Evolutionary conservation across 2,329 filamentous ascomycete species (phyloP).

Genomic region (Phialophora expanda): DNA sequence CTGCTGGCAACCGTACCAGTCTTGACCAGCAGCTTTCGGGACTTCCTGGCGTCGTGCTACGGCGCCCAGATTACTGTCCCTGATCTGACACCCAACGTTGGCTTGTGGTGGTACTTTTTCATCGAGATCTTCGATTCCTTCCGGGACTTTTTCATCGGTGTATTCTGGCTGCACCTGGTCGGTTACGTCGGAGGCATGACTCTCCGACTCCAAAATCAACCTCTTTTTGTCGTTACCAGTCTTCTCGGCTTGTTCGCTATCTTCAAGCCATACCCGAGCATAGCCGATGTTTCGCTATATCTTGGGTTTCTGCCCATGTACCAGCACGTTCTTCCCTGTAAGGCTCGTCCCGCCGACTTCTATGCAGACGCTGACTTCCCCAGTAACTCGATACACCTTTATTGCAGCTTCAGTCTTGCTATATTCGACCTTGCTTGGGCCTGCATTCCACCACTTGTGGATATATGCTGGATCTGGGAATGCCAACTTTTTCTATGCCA

Average conservation of each 20-base stretch:
- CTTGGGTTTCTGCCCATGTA: conserved; percentile 82
- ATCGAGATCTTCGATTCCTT: conserved; percentile 99
- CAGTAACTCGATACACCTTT: conserved; percentile 92
- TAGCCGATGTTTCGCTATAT: conserved; percentile 87
- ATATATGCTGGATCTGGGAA: conserved; percentile 98
- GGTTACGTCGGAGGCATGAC: conserved; percentile 87
- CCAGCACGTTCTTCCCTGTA: conserved; percentile 84
- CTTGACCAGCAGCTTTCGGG: conserved; percentile 79
- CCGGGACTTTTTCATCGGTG: conserved; percentile 92
- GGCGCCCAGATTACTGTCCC: conserved; percentile 88
- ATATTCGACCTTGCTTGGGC: conserved; percentile 86
- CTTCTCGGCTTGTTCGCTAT: conserved; percentile 88
- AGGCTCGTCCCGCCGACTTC: conserved; percentile 44
- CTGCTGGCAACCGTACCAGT: conserved; percentile 34
- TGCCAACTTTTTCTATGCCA: conserved; percentile 99
- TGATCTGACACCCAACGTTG: conserved; percentile 92
- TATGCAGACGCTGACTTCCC: conserved; percentile 40
- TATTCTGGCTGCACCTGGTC: conserved; percentile 95
- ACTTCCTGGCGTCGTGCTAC: conserved; percentile 87
- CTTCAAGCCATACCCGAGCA: conserved; percentile 96
- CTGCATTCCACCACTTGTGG: conserved; percentile 96
- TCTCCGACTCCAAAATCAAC: conserved; percentile 81
- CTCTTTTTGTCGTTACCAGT: conserved; percentile 82
- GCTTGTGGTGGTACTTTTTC: conserved; percentile 99
- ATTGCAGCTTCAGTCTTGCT: conserved; percentile 80